phyloP scores from a whole-genome alignment of 2,329 filamentous ascomycete species.

The Didymella lethalis region DNA sequence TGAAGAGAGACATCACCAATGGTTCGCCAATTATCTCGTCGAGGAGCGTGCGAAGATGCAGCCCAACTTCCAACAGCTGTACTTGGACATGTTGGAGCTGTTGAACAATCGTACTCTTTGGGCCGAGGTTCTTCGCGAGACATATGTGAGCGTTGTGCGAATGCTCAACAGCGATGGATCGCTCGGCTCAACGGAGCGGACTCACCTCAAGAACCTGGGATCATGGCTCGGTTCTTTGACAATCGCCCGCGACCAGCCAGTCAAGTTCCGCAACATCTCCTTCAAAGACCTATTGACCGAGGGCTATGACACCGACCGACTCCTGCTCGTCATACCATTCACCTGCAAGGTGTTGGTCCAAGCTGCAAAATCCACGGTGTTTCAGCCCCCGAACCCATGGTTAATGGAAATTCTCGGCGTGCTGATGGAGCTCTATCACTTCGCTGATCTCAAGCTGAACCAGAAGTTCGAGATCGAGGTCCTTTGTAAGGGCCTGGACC shows the following conservation, averaged over 20 bases:
- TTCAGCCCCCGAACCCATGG: slow-evolving; percentile 96
- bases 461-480: slow-evolving; percentile 99
- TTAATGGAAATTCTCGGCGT: slow-evolving; percentile 93
- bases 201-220: slow-evolving; percentile 90
- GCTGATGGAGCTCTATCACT: slow-evolving; percentile 91
- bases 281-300: slow-evolving; percentile 96
- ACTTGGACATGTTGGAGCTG: slow-evolving; percentile 85
- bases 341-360: slow-evolving; percentile 95
- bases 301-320: slow-evolving; percentile 88
- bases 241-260: slow-evolving; percentile 90
- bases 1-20: slow-evolving; percentile 84
- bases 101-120: slow-evolving; percentile 82
- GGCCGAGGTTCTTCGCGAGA: slow-evolving; percentile 90
- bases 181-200: slow-evolving; percentile 83
- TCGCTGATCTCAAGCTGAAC: slow-evolving; percentile 92
- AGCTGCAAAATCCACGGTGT: slow-evolving; percentile 83
- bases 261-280: slow-evolving; percentile 94
- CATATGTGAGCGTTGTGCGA: slow-evolving; percentile 83
- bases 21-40: slow-evolving; percentile 95
- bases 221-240: slow-evolving; percentile 94
- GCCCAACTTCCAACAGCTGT: slow-evolving; percentile 93
- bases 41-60: slow-evolving; percentile 97
- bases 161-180: slow-evolving; percentile 92
- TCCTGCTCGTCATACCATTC: slow-evolving; percentile 94
- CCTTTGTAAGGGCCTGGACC: slow-evolving; percentile 85